These are phyloP conservation scores for Theileria parva DNA, from an alignment of 169 alveolate genomes.

Conservation along the genomic window DNA sequence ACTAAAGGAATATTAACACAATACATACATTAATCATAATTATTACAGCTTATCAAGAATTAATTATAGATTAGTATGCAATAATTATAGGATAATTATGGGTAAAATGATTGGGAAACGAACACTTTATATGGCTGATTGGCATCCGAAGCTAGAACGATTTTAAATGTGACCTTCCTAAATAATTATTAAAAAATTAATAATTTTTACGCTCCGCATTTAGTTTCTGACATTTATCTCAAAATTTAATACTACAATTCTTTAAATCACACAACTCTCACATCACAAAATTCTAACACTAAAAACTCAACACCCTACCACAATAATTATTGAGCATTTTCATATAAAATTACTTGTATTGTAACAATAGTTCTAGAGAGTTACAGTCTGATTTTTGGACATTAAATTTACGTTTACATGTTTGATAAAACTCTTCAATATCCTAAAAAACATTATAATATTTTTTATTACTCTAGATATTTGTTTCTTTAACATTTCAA, in stretches of 20 bases:
- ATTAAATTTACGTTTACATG: conserved; percentile 26
- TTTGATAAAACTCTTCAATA: conserved; percentile 33
- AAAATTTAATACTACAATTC: not conserved
- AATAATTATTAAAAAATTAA: not conserved
- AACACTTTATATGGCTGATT: conserved; percentile 70
- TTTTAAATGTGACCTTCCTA: conserved; percentile 68
- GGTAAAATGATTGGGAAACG: too few relatives aligned
- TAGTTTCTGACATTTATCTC: conserved; percentile 31
- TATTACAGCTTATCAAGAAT: not conserved
- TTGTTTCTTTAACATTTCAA: conserved; percentile 38
- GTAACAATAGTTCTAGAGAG: conserved; percentile 4
- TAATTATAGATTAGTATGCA: too few relatives aligned
- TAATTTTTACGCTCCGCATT: conserved; percentile 39
- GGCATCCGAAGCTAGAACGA: conserved; percentile 68
- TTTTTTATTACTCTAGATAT: conserved; percentile 7
- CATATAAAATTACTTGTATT: not conserved
- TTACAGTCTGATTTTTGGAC: conserved; percentile 2
- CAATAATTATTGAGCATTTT: not conserved
- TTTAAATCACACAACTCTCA: not conserved
- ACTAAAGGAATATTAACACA: conserved; percentile 7
- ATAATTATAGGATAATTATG: too few relatives aligned
- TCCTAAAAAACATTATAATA: not conserved
- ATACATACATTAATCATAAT: not conserved
- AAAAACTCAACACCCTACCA: not conserved
- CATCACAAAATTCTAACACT: not conserved